Conservation (phyloP, 306 rosid species). For the barrel medic (Medicago truncatula) region MtrunA17r5.0-ANR NC_053049.1:26043501-26044000, state of each 20-base stretch:
- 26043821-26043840: slow-evolving; percentile 80
- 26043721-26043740: slow-evolving; percentile 21
- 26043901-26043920: slow-evolving; percentile 64
- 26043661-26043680: slow-evolving; percentile 23
- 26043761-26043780: slow-evolving; percentile 74
- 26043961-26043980: slow-evolving; percentile 72
- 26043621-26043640: slow-evolving; percentile 15
- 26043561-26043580: slow-evolving; percentile 31
- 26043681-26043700: slow-evolving; percentile 19
- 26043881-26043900: slow-evolving; percentile 69
- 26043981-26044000: slow-evolving; percentile 73
- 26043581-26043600: slow-evolving; percentile 24
- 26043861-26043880: slow-evolving; percentile 88
- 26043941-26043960: slow-evolving; percentile 81
- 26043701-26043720: slow-evolving; percentile 7
- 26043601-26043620: slow-evolving; percentile 5
- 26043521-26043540: background rate
- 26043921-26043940: slow-evolving; percentile 85
- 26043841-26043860: slow-evolving; percentile 66
- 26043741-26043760: slow-evolving; percentile 81
- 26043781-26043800: slow-evolving; percentile 92
- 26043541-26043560: background rate
- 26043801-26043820: slow-evolving; percentile 75
- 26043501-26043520: background rate
- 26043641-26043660: slow-evolving; percentile 20